These are phyloP conservation scores for Candida anutae DNA, from an alignment of 1,139 yeast species.

Conservation along the genomic window DNA sequence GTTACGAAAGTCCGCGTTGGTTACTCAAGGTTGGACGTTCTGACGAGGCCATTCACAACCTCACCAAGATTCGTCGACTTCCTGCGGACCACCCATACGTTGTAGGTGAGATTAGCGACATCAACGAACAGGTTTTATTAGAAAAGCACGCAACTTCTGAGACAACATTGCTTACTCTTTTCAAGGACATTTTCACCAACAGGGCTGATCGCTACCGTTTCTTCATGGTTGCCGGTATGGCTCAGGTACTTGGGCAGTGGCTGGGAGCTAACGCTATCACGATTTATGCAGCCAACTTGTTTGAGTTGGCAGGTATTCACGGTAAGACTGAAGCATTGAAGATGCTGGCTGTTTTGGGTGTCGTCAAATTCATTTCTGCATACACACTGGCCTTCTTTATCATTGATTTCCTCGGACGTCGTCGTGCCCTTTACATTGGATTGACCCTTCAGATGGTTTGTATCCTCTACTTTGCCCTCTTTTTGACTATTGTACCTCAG, in stretches of 20 bases:
- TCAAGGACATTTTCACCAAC: constrained; percentile 25
- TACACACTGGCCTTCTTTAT: constrained; percentile 28
- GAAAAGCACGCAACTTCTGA: constrained; percentile 26
- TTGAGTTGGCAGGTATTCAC: constrained; percentile 30
- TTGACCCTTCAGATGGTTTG: constrained; percentile 11
- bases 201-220: constrained; percentile 33
- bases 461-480: constrained; percentile 14
- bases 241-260: constrained; percentile 42
- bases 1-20: constrained; percentile 38
- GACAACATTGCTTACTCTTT: constrained; percentile 27
- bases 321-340: constrained; percentile 33
- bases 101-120: constrained; percentile 25
- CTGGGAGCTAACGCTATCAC: constrained; percentile 41
- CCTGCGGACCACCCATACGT: constrained; percentile 32
- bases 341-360: constrained; percentile 38
- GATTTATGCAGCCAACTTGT: constrained; percentile 38
- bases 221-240: constrained; percentile 32
- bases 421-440: constrained; percentile 32
- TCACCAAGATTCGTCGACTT: constrained; percentile 31
- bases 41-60: constrained; percentile 28
- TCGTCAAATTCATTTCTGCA: constrained; percentile 32
- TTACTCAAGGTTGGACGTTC: constrained; percentile 26
- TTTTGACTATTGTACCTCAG: constrained; percentile 14
- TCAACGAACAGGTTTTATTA: constrained; percentile 18
- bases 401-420: constrained; percentile 32